These are phyloP conservation scores for Xylariaceae sp. DNA, from an alignment of 2,329 filamentous ascomycete genomes.

Conservation along the genomic window DNA sequence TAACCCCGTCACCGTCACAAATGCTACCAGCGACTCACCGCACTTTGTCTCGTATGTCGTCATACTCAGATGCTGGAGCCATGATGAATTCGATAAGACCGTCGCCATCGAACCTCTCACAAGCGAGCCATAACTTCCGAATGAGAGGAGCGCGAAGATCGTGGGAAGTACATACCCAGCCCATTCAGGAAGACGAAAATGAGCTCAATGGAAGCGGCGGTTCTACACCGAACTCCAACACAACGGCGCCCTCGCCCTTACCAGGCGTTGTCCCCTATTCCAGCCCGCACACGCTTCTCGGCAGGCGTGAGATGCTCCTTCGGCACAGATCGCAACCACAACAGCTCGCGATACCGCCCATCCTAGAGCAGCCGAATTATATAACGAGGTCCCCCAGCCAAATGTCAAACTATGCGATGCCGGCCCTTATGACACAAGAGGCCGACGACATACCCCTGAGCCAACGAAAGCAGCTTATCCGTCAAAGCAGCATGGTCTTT, in stretches of 20 bases:
- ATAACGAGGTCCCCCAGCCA: constrained; percentile 36
- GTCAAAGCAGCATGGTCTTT: constrained; percentile 42
- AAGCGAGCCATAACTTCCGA: constrained; percentile 22
- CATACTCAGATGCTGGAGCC: constrained; percentile 4
- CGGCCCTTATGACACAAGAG: constrained; percentile 35
- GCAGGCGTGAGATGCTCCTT: constrained; percentile 50
- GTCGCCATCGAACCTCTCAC: constrained; percentile 6
- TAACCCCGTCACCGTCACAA: constrained; percentile 26
- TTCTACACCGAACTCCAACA: constrained; percentile 11
- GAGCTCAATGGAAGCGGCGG: constrained; percentile 24
- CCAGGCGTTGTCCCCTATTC: constrained; percentile 47
- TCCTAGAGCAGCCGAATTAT: constrained; percentile 24
- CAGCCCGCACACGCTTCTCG: constrained; percentile 52
- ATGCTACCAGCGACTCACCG: constrained; percentile 8
- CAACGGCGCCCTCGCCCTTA: constrained; percentile 29
- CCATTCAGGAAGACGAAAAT: constrained; percentile 40
- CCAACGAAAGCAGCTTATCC: constrained; percentile 58
- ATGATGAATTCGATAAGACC: background rate
- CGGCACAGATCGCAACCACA: constrained; percentile 47
- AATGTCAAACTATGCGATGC: constrained; percentile 35
- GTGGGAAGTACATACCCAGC: constrained; percentile 30
- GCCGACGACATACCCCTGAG: constrained; percentile 68
- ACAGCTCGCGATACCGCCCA: constrained; percentile 27
- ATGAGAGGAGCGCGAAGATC: constrained; percentile 28
- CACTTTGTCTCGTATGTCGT: constrained; percentile 24